Conservation (phyloP, 83 land plant species). For the Picea mariana region DNA sequence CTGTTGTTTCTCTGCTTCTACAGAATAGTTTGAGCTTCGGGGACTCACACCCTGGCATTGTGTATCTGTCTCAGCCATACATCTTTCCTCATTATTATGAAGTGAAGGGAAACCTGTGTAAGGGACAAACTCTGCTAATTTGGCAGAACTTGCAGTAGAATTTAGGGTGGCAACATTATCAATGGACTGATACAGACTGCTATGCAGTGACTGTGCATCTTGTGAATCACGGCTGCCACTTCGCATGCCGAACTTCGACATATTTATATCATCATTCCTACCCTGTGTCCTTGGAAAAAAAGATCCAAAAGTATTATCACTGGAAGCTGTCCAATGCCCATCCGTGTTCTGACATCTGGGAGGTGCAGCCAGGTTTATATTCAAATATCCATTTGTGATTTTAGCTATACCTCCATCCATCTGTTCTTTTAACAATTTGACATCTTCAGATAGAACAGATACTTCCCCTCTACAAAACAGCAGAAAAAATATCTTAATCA, state of each 20-base stretch:
- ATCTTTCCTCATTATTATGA: background rate
- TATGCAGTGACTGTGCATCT: background rate
- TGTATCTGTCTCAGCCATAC: background rate
- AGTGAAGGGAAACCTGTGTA: background rate
- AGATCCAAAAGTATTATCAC: background rate
- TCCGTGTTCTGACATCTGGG: background rate
- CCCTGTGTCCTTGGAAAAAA: background rate
- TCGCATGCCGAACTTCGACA: background rate
- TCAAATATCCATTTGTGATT: background rate
- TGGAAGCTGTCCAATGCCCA: background rate
- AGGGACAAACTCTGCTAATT: background rate
- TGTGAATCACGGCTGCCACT: background rate
- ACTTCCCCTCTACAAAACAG: slow-evolving; percentile 63
- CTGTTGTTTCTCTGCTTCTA: background rate
- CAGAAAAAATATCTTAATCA: background rate
- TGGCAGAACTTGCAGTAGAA: background rate
- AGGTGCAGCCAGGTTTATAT: background rate
- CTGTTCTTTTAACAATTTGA: slow-evolving; percentile 46
- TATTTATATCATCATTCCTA: background rate
- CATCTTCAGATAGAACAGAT: slow-evolving; percentile 62
- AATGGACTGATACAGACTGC: background rate
- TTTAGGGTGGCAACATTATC: background rate
- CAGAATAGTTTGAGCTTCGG: background rate
- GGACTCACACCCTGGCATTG: background rate
- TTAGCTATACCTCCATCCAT: slow-evolving; percentile 29